Evolutionary conservation across 2,329 filamentous ascomycete genomes (phyloP), one percentile per base, ranked within the genome.

Genomic region (Curvularia eragrostidis): DNA sequence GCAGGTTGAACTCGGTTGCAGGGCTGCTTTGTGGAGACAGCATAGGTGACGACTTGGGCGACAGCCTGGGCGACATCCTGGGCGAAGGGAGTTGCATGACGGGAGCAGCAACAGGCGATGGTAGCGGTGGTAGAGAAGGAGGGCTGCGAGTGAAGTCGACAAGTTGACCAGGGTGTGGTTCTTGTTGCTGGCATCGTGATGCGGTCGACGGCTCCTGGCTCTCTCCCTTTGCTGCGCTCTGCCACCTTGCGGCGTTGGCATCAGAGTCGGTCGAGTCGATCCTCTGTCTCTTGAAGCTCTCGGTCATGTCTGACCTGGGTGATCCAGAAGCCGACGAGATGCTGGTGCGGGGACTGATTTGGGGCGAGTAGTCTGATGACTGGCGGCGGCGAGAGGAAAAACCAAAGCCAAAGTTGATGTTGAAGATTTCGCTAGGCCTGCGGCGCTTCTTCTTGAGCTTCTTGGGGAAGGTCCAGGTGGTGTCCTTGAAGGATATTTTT

Each of bases 291-390:
- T 64, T 62, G 48, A 55, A 48, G n/a, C 56, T 32, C 28, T 60
- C 59, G 7, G 54, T 32, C 9, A 52, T 50, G 1, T 43, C 43
- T 10, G 51, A 24, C 5, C 39, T 41, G 2, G 52, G 47, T 1
- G 56, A 53, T 24, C 24, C 32, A 0, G 46, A 56, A 7, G 48
- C 50, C 2, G 44, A 57, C 3, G 56, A 62, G 26, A 64, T 53
- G 21, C 59, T 62, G 3, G 62, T 58, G 21, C 62, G 48, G 10
- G 62, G 62, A 34, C 62, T 64, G 32, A 64, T 49, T 24, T 55
- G 52, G 3, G 59, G 62, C 42, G 62, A 60, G 18, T 43, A 46
- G n/a, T 60, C 59, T 24, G 47, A 58, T 13, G 46, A 46, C 19
- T 26, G 54, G 8, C 59, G 44, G 8, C 56, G 44, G 15, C 51